A percentile compares a stretch with the other conserved stretches of the same genome.
phyloP scores from a whole-genome alignment of 331 rosid genomes.

The Acacia concinna region DNA sequence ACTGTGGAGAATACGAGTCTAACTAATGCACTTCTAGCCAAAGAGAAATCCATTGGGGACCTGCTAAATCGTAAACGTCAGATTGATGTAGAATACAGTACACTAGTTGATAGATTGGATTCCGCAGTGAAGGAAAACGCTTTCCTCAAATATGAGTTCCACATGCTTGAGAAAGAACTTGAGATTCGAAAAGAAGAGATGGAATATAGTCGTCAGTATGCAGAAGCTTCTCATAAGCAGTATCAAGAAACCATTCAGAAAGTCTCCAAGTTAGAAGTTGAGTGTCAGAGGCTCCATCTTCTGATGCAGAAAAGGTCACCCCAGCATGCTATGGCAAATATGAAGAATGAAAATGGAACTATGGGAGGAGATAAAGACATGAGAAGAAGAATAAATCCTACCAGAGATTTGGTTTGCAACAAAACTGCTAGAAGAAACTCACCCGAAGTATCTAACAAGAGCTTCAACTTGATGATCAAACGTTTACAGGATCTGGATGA shows the following conservation, averaged over 20 bases:
- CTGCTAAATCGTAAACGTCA: conserved; percentile 47
- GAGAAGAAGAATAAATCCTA: conserved; percentile 57
- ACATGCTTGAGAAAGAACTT: conserved; percentile 82
- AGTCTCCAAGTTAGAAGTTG: conserved; percentile 78
- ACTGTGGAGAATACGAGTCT: conserved; percentile 58
- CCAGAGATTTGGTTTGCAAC: conserved; percentile 31
- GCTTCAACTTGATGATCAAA: conserved; percentile 46
- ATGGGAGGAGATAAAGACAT: conserved; percentile 59
- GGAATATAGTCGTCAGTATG: conserved; percentile 66
- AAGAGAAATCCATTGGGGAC: conserved; percentile 69
- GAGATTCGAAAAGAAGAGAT: conserved; percentile 88
- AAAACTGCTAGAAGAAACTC: conserved; percentile 38
- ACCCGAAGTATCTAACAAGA: conserved; percentile 49
- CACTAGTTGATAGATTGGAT: conserved; percentile 64
- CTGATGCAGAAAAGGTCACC: conserved; percentile 64
- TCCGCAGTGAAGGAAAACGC: conserved; percentile 75
- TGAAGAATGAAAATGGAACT: conserved; percentile 61
- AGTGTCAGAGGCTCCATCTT: conserved; percentile 84
- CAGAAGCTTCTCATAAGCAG: conserved; percentile 74
- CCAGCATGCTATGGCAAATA: conserved; percentile 56
- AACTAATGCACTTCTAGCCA: conserved; percentile 56
- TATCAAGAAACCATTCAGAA: conserved; percentile 75
- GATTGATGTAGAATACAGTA: conserved; percentile 58
- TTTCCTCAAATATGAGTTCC: conserved; percentile 74
- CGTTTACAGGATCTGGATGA: conserved; percentile 74